A percentile compares a stretch with the other conserved stretches of the same genome.
phyloP scores from a whole-genome alignment of 306 rosid genomes.

The Fragaria vesca region DNA sequence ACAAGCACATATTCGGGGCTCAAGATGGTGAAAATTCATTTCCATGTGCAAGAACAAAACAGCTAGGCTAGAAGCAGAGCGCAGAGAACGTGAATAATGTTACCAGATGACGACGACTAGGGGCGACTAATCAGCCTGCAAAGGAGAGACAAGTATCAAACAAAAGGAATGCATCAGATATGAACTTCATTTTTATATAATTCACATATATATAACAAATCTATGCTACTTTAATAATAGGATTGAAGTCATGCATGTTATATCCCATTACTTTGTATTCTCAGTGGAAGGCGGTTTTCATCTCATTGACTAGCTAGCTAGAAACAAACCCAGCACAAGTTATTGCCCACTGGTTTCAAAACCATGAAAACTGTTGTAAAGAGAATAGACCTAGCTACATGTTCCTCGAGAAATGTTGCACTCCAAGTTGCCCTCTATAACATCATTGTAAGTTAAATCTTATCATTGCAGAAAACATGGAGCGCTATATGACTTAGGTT shows the following conservation, averaged over 20 bases:
- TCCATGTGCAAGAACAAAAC: slow-evolving; percentile 14
- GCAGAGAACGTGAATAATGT: slow-evolving; percentile 50
- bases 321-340: slow-evolving; percentile 4
- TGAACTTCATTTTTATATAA: slow-evolving; percentile 3
- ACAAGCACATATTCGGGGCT: neutral
- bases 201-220: neutral
- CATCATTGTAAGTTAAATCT: neutral
- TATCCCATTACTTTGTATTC: neutral
- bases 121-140: slow-evolving; percentile 50
- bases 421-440: neutral
- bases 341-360: neutral
- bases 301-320: neutral
- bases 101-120: slow-evolving; percentile 48
- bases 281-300: neutral
- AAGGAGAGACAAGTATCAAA: slow-evolving; percentile 61
- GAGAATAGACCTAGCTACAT: neutral
- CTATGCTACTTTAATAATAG: neutral
- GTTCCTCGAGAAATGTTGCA: neutral
- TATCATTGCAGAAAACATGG: neutral
- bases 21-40: slow-evolving; percentile 4
- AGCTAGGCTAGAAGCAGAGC: slow-evolving; percentile 11
- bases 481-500: neutral
- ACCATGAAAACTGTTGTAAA: neutral
- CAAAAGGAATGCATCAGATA: slow-evolving; percentile 36
- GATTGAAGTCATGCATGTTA: neutral